phyloP scores from a whole-genome alignment of 2,329 filamentous ascomycete species.

The Aspergillus ochraceus region DNA sequence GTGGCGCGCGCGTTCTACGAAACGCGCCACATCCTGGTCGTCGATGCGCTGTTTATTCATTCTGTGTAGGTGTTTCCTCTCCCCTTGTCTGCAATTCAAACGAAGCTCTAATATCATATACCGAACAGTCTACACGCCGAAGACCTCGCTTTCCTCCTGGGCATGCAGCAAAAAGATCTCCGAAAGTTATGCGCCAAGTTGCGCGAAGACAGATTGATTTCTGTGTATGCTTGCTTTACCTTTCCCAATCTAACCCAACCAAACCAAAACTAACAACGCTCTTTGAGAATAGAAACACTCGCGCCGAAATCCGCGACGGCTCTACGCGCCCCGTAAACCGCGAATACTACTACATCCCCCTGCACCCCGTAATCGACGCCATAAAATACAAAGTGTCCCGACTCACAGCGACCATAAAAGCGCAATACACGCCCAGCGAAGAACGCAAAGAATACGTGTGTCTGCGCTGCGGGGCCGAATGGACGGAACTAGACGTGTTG shows the following conservation, averaged over 20 bases:
- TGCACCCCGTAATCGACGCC: slow-evolving; percentile 88
- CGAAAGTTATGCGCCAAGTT: slow-evolving; percentile 85
- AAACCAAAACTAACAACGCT: background rate
- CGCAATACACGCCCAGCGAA: slow-evolving; percentile 72
- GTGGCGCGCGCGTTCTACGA: slow-evolving; percentile 85
- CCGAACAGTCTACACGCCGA: slow-evolving; percentile 70
- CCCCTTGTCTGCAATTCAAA: background rate
- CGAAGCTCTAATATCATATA: background rate
- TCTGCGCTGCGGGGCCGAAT: slow-evolving; percentile 76
- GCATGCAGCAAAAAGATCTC: slow-evolving; percentile 87
- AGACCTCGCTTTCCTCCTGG: slow-evolving; percentile 82
- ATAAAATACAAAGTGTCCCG: slow-evolving; percentile 93
- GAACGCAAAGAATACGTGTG: slow-evolving; percentile 95
- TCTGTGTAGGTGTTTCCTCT: slow-evolving; percentile 56
- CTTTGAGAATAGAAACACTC: slow-evolving; percentile 57
- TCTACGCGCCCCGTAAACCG: slow-evolving; percentile 78
- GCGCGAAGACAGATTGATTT: slow-evolving; percentile 80
- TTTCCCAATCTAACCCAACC: background rate
- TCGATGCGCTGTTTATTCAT: slow-evolving; percentile 77
- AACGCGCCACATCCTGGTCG: slow-evolving; percentile 76
- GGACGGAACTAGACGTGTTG: slow-evolving; percentile 85
- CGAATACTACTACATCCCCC: slow-evolving; percentile 97
- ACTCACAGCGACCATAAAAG: slow-evolving; percentile 85
- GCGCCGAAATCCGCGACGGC: slow-evolving; percentile 76
- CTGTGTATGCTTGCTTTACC: slow-evolving; percentile 56